Evolutionary conservation across 1,284 basidiomycete genomes (phyloP), one percentile per base, ranked within the genome.

Genomic region (Boletus sp.): DNA sequence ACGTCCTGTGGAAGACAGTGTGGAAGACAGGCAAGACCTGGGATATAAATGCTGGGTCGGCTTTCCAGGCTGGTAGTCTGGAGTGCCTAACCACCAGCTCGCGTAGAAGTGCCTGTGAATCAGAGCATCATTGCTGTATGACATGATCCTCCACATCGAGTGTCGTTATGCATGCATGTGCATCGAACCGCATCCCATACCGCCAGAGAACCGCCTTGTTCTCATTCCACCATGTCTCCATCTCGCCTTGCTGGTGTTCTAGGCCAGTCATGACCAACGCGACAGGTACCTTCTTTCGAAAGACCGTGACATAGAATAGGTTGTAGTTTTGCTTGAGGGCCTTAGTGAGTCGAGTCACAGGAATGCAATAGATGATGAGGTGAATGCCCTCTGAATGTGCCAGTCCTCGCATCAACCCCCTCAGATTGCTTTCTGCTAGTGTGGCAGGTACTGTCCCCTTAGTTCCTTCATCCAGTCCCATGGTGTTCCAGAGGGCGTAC

Each of bases 361-460:
- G 65, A 31, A 75, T 64, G 59, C 68, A 70, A 50, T 70, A 75
- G 7, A 76, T 63, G 36, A 76, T 61, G 11, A 76, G 68, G 53
- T 56, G 67, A 35, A 74, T 61, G 3, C 73, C 71, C 7, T 57
- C 68, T 0, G 60, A 46, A 8, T 27, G 29, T 7, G 39, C 43
- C 15, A 62, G 36, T 13, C 13, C 16, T 29, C 2, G 33, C 8
- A 62, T 56, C 33, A 62, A 22, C n/a, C 2, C 33, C 16, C 3
- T 50, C 33, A 62, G n/a, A 22, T 63, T 55, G 7, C 6, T 37
- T 31, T 61, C 57, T 11, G 61, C 61, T 2, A 27, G 1, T 35
- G 18, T 29, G 22, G 61, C 61, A 27, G 61, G 61, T 9, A 61
- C 45, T 3, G 44, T 63, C n/a, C 61, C 58, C 8, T 60, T 37